A percentile compares a stretch with the other conserved stretches of the same genome.
These are phyloP conservation scores for Blastosporella zonata DNA, from an alignment of 1,284 basidiomycete species.

Conservation along the genomic window DNA sequence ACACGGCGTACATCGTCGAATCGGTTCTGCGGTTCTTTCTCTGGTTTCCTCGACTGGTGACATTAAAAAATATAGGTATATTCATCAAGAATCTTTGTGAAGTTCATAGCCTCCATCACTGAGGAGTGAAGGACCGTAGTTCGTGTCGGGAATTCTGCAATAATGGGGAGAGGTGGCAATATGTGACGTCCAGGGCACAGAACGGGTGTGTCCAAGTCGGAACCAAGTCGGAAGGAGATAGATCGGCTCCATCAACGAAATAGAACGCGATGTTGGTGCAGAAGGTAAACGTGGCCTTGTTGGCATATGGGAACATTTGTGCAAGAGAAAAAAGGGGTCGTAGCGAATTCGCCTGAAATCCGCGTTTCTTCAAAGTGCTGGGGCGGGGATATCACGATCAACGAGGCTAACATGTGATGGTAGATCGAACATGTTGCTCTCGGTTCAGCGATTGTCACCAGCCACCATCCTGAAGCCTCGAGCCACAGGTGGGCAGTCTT, in stretches of 20 bases:
- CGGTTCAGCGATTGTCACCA: conserved; percentile 17
- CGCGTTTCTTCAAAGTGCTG: conserved; percentile 24
- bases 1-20: conserved; percentile 25
- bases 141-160: conserved; percentile 17
- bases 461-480: conserved; percentile 42
- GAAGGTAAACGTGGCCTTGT: conserved; percentile 22
- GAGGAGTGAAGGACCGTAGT: conserved; percentile 23
- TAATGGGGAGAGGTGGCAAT: conserved; percentile 11
- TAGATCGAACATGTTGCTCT: conserved; percentile 25
- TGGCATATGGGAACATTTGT: conserved; percentile 19
- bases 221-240: conserved; percentile 25
- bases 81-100: conserved; percentile 48
- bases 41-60: conserved; percentile 18
- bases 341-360: conserved; percentile 32
- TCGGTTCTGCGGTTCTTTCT: conserved; percentile 14
- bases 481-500: conserved; percentile 37
- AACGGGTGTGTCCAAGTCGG: conserved; percentile 10
- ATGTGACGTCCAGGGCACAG: conserved; percentile 8
- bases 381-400: conserved; percentile 31
- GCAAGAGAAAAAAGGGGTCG: conserved; percentile 17
- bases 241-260: conserved; percentile 23
- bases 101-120: conserved; percentile 36
- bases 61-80: conserved; percentile 23
- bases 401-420: conserved; percentile 31
- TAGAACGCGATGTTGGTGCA: conserved; percentile 22